A percentile compares a stretch with the other conserved stretches of the same genome.
Conservation (phyloP, 129 eudicot genomes). For the Chrysanthemum lavandulifolium region DNA sequence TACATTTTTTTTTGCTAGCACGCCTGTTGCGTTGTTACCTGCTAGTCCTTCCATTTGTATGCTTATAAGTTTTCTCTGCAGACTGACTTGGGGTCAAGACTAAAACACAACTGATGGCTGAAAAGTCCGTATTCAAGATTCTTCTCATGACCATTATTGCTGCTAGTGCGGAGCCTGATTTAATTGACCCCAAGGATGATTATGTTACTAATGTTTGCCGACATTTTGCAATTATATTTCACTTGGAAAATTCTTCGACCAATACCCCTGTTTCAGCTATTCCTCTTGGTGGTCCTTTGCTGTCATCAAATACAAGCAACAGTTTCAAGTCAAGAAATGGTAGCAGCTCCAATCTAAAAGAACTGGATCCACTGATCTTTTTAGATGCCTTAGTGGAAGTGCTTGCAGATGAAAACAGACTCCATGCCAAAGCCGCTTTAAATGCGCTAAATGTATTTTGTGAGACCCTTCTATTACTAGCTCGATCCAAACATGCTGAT, state of each 20-base stretch:
- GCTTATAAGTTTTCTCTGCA: slow-evolving; percentile 33
- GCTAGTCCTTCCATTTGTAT: background rate
- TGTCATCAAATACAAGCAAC: slow-evolving; percentile 47
- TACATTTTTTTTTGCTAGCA: slow-evolving; percentile 11
- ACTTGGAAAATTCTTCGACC: slow-evolving; percentile 57
- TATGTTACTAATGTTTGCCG: slow-evolving; percentile 76
- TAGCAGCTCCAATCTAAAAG: slow-evolving; percentile 66
- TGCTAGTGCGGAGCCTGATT: slow-evolving; percentile 81
- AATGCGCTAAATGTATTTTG: slow-evolving; percentile 71
- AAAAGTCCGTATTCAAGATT: slow-evolving; percentile 86
- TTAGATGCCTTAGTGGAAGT: slow-evolving; percentile 95
- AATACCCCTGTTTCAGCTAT: slow-evolving; percentile 45
- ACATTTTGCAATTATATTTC: slow-evolving; percentile 92
- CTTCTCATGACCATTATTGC: slow-evolving; percentile 91
- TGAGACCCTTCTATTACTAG: slow-evolving; percentile 82
- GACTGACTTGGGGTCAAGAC: slow-evolving; percentile 97
- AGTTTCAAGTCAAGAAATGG: slow-evolving; percentile 51
- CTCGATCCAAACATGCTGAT: slow-evolving; percentile 77
- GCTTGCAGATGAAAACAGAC: slow-evolving; percentile 82
- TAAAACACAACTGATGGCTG: slow-evolving; percentile 97
- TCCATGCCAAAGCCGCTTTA: slow-evolving; percentile 87
- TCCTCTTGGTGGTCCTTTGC: slow-evolving; percentile 62
- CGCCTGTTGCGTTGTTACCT: too few relatives aligned
- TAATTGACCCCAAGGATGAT: slow-evolving; percentile 75
- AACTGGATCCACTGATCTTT: slow-evolving; percentile 88